Percentiles rank a stretch among this genome's conserved stretches.
Evolutionary conservation across 495 filamentous ascomycete species (phyloP).

Genomic region (Corynascus novoguineensis): DNA sequence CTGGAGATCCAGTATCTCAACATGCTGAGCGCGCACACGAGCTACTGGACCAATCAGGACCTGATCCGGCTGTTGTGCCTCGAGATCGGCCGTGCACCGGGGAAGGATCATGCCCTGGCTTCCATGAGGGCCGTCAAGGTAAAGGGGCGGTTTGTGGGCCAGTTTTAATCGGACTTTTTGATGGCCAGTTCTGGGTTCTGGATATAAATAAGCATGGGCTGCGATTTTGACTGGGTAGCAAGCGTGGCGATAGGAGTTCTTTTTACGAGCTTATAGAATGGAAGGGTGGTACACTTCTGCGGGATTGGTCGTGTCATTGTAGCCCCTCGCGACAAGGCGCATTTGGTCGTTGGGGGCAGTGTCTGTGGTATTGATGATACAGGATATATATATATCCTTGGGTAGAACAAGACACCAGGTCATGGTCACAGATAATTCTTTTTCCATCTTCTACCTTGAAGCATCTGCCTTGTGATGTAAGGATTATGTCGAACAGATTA

Average conservation of each 20-base stretch:
- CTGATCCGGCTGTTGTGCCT: slow-evolving; percentile 81
- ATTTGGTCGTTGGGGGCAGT: too few species aligned
- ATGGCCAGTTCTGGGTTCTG: too few species aligned
- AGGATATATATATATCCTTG: background rate
- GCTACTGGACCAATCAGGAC: slow-evolving; percentile 83
- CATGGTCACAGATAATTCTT: background rate
- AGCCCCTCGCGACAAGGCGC: too few species aligned
- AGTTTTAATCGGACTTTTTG: background rate
- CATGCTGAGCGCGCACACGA: slow-evolving; percentile 94
- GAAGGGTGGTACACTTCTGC: too few species aligned
- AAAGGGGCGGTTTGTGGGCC: slow-evolving; percentile 23
- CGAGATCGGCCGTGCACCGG: slow-evolving; percentile 74
- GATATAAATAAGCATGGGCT: too few species aligned
- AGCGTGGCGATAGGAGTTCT: too few species aligned
- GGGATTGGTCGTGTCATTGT: too few species aligned
- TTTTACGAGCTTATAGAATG: too few species aligned
- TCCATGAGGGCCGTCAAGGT: slow-evolving; percentile 73
- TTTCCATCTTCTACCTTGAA: background rate
- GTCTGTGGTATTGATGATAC: too few species aligned
- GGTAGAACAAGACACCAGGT: background rate
- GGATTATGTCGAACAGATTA: too few species aligned
- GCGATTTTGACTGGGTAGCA: background rate
- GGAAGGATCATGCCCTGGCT: slow-evolving; percentile 58
- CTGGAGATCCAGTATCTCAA: slow-evolving; percentile 94
- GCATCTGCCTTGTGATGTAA: too few species aligned